Percentiles rank a stretch among this genome's conserved stretches.
Evolutionary conservation across 2,329 filamentous ascomycete species (phyloP).

Genomic region (Podosphaera aphanis): DNA sequence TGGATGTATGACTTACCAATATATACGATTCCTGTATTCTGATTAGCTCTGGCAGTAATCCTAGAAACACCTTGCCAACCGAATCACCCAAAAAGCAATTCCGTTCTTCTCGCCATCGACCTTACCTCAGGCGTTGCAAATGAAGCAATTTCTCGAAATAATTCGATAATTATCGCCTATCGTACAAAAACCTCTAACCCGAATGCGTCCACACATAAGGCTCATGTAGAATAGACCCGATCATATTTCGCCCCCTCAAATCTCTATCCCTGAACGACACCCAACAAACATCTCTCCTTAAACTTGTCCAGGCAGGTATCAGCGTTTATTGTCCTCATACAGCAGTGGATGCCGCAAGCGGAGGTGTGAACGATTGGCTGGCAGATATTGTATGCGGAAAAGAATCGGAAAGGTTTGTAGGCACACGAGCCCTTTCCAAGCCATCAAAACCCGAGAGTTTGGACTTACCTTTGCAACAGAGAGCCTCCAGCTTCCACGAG

Average conservation of each 20-base stretch:
- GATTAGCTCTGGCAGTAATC: constrained; percentile 24
- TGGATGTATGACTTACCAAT: constrained; percentile 27
- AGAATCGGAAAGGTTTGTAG: not conserved
- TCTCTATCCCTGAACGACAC: constrained; percentile 62
- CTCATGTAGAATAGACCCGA: constrained; percentile 41
- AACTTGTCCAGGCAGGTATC: constrained; percentile 64
- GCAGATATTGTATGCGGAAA: constrained; percentile 50
- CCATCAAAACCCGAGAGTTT: not conserved
- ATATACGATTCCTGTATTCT: not conserved
- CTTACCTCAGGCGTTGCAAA: constrained; percentile 72
- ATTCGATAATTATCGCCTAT: constrained; percentile 69
- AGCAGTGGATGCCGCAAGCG: constrained; percentile 65
- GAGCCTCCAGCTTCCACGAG: constrained; percentile 1
- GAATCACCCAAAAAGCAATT: constrained; percentile 35
- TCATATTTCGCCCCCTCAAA: constrained; percentile 88
- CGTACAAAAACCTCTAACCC: constrained; percentile 28
- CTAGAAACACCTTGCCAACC: constrained; percentile 43
- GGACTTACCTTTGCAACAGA: not conserved
- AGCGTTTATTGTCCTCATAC: constrained; percentile 95
- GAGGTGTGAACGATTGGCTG: constrained; percentile 84
- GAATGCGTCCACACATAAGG: not conserved
- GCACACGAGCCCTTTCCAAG: not conserved
- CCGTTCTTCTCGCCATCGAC: constrained; percentile 67
- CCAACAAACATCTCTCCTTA: constrained; percentile 67
- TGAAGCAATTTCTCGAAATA: constrained; percentile 59